Base-by-base conservation (phyloP, 208 protist species). In the Leishmania turanica region DNA sequence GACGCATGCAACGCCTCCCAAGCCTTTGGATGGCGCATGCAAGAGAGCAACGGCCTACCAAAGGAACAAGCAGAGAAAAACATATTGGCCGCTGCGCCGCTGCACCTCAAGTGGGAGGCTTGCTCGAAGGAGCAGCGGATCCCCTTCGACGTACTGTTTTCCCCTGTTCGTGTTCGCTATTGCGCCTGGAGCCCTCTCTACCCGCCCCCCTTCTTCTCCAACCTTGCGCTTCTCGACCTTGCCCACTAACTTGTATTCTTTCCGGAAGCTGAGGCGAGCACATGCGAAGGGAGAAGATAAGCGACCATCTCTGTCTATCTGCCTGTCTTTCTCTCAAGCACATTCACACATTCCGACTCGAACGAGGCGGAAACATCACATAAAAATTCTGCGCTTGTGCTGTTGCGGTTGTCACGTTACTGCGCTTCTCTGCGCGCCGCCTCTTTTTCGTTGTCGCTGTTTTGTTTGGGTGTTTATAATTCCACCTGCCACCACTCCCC, bases 371-470 rank as follows among this genome's bases (percentile, higher is more conserved):
- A 13, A 31, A 27, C 45, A 21, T 40, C 6, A n/a, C 53, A 62
- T 62, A 49, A 13, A 62, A 11, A 62, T 8, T 31, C 21, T 37
- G 21, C 8, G 69, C 40, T 45, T 53, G 69, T 58, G 45, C 47
- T 82, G 21, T 60, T 58, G 24, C 68, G 9, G 21, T 17, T 19
- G 37, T 21, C 34, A 47, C 31, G 9, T 49, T 31, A 53, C 42
- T 54, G 21, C 9, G 34, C 58, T 79, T 71, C 75, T 51, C 45
- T 47, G 31, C 37, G 53, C 60, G 34, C 66, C 66, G 31, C 34
- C 51, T 37, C 42, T 76, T 76, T 75, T 58, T 75, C 49, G 64
- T 45, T 75, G 9, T 74, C 54, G 40, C 4, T 54, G 47, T 56
- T 17, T n/a, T n/a, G 19, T 42, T 37, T 65, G 1, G 9, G 4